These are phyloP conservation scores for Pugionium cornutum DNA, from an alignment of 345 rosid species.

Conservation along the genomic window DNA sequence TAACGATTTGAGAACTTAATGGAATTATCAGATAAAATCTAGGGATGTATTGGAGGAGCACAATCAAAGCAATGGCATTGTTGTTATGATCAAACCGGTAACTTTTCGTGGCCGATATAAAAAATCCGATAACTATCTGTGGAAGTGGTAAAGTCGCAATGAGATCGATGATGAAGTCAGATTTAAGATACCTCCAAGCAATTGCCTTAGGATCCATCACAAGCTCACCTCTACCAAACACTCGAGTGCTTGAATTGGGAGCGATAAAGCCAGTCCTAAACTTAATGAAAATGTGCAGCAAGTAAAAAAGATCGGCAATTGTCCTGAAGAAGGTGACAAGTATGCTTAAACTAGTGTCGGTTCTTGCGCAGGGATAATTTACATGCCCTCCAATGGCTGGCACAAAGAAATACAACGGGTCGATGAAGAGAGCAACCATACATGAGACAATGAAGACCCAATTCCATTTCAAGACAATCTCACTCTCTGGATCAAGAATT, in stretches of 20 bases:
- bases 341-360: constrained; percentile 58
- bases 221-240: constrained; percentile 94
- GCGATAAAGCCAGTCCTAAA: constrained; percentile 90
- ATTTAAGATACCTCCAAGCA: constrained; percentile 66
- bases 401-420: constrained; percentile 79
- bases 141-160: constrained; percentile 70
- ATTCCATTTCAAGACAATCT: constrained; percentile 79
- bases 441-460: constrained; percentile 74
- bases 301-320: constrained; percentile 78
- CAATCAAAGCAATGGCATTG: constrained; percentile 69
- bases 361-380: constrained; percentile 55
- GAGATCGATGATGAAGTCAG: constrained; percentile 84
- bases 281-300: constrained; percentile 77
- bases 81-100: constrained; percentile 59
- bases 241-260: constrained; percentile 65
- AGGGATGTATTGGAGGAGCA: constrained; percentile 71
- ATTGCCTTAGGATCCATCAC: constrained; percentile 86
- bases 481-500: constrained; percentile 86
- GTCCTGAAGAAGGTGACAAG: constrained; percentile 71
- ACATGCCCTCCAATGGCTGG: constrained; percentile 53
- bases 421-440: constrained; percentile 84
- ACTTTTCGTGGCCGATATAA: constrained; percentile 53
- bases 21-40: constrained; percentile 86
- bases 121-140: constrained; percentile 56
- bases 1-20: constrained; percentile 63